A percentile compares a stretch with the other conserved stretches of the same genome.
Conservation (phyloP, 2,329 filamentous ascomycete genomes). For the Clarireedia sp. region DNA sequence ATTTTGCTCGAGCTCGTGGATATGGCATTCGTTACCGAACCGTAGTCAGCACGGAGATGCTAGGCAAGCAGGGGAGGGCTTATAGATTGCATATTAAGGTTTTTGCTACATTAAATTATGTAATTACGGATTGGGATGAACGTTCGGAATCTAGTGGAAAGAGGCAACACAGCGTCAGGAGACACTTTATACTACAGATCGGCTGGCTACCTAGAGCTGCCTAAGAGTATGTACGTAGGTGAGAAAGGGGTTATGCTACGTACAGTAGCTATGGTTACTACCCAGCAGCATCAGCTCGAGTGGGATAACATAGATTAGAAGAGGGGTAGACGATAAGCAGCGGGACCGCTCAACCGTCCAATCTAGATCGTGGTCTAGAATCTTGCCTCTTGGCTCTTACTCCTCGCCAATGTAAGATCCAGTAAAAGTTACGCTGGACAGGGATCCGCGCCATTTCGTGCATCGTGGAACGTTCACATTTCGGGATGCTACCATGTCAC, state of each 20-base stretch:
- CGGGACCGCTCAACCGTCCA: neutral
- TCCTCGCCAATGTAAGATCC: neutral
- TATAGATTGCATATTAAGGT: constrained; percentile 5
- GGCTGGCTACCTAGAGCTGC: neutral
- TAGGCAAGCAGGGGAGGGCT: neutral
- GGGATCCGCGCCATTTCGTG: constrained; percentile 6
- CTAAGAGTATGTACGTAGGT: too few species aligned
- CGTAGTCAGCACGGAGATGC: constrained; percentile 3
- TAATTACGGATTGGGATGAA: neutral
- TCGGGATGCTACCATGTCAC: constrained; percentile 9
- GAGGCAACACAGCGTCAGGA: neutral
- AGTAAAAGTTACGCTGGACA: neutral
- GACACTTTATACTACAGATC: neutral
- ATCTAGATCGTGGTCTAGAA: neutral
- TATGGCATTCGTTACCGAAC: neutral
- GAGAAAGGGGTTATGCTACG: too few species aligned
- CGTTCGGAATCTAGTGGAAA: neutral
- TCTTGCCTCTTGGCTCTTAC: neutral
- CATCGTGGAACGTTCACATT: constrained; percentile 9
- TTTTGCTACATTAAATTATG: neutral
- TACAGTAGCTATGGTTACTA: too few species aligned
- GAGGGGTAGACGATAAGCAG: constrained; percentile 10
- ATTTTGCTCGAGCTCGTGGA: too few species aligned
- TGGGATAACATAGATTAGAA: constrained; percentile 1
- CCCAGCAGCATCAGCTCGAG: neutral